phyloP scores from a whole-genome alignment of 2,329 filamentous ascomycete genomes.

The Ploettnerulaceae sp. region DNA sequence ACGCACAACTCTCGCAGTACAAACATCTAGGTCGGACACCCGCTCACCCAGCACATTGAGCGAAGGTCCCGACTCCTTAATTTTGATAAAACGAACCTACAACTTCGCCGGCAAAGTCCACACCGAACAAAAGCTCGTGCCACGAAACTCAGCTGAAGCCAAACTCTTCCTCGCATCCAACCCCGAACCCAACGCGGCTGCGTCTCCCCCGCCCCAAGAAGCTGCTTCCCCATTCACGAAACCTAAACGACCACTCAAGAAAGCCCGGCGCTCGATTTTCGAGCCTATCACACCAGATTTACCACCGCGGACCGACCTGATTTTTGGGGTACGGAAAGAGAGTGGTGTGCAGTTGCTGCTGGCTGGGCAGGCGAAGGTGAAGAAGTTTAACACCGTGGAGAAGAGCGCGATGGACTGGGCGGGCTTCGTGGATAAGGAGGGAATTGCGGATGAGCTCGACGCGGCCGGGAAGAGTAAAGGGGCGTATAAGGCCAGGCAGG shows the following conservation, averaged over 20 bases:
- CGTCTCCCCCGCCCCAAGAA: conserved; percentile 31
- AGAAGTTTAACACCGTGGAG: conserved; percentile 66
- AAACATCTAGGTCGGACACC: conserved; percentile 8
- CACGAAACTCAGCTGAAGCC: conserved; percentile 60
- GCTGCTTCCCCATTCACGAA: conserved; percentile 36
- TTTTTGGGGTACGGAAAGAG: conserved; percentile 46
- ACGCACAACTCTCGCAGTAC: not conserved
- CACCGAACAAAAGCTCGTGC: conserved; percentile 66
- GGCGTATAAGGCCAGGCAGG: conserved; percentile 57
- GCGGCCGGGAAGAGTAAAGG: conserved; percentile 60
- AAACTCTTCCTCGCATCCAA: conserved; percentile 56
- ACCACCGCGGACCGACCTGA: conserved; percentile 49
- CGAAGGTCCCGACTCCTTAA: conserved; percentile 35
- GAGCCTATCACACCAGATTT: conserved; percentile 49
- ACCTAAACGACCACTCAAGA: conserved; percentile 33
- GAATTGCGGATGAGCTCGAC: conserved; percentile 63
- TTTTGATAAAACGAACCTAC: conserved; percentile 67
- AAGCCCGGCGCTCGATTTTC: conserved; percentile 51
- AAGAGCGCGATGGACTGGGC: conserved; percentile 72
- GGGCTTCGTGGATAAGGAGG: conserved; percentile 65
- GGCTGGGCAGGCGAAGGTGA: conserved; percentile 47
- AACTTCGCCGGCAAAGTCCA: conserved; percentile 70
- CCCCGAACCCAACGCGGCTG: conserved; percentile 19
- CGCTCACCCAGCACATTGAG: conserved; percentile 23
- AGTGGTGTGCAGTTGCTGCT: conserved; percentile 27